These are phyloP conservation scores for Metschnikowia noctiluminum DNA, from an alignment of 805 yeast species.

Conservation along the genomic window DNA sequence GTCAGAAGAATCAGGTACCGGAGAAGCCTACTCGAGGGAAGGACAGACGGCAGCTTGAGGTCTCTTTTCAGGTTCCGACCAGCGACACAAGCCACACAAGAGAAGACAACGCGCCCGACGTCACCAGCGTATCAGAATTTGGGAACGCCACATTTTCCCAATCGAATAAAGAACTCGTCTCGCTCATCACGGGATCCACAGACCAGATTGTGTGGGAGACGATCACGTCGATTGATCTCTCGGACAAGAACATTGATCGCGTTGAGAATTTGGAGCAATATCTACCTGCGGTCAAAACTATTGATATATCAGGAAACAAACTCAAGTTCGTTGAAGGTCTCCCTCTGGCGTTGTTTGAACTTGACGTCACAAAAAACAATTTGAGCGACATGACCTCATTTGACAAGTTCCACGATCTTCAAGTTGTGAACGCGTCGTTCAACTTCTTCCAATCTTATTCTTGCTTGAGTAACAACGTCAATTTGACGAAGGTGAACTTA, in stretches of 20 bases:
- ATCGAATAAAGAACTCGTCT: slow-evolving; percentile 40
- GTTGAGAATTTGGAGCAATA: slow-evolving; percentile 43
- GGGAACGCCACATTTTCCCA: slow-evolving; percentile 48
- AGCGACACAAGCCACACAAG: slow-evolving; percentile 15
- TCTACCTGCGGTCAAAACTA: slow-evolving; percentile 39
- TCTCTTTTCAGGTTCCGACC: slow-evolving; percentile 38
- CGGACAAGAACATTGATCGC: slow-evolving; percentile 33
- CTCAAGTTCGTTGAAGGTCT: slow-evolving; percentile 45
- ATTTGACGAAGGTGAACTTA: slow-evolving; percentile 40
- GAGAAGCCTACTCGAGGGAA: slow-evolving; percentile 1
- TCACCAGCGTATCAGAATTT: slow-evolving; percentile 42
- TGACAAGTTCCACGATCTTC: slow-evolving; percentile 38
- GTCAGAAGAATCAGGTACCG: not conserved
- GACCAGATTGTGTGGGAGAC: slow-evolving; percentile 42
- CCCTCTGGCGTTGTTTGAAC: slow-evolving; percentile 35
- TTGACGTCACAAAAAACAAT: slow-evolving; percentile 37
- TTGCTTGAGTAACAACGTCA: slow-evolving; percentile 37
- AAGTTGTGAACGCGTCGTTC: slow-evolving; percentile 36
- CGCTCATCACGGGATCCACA: slow-evolving; percentile 40
- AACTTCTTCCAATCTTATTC: slow-evolving; percentile 37
- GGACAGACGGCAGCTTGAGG: slow-evolving; percentile 25
- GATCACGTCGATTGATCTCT: slow-evolving; percentile 35
- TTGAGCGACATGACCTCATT: slow-evolving; percentile 43
- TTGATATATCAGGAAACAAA: slow-evolving; percentile 42
- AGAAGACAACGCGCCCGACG: slow-evolving; percentile 21